These are phyloP conservation scores for Xylaria sp. DNA, from an alignment of 2,329 filamentous ascomycete genomes.

Conservation along the genomic window DNA sequence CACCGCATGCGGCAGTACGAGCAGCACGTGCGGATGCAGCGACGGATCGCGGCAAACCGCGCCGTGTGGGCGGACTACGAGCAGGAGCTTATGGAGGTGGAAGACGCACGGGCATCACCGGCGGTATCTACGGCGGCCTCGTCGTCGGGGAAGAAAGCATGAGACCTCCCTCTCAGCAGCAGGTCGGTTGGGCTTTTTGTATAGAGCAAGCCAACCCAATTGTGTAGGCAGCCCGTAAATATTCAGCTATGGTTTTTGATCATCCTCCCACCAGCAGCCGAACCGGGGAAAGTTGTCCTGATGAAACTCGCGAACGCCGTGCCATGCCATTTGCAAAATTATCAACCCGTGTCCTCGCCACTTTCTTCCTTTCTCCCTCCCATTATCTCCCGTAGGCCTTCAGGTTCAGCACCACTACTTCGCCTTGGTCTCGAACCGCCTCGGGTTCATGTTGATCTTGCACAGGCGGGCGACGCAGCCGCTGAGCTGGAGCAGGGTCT, in stretches of 20 bases:
- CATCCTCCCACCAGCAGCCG: constrained; percentile 14
- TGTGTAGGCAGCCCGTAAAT: constrained; percentile 24
- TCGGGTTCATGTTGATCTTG: constrained; percentile 95
- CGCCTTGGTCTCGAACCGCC: constrained; percentile 62
- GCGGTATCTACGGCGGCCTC: not conserved
- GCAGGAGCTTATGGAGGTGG: constrained; percentile 56
- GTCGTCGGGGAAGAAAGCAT: constrained; percentile 27
- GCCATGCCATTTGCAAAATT: constrained; percentile 37
- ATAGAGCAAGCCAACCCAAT: not conserved
- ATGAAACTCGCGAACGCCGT: constrained; percentile 34
- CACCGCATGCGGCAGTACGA: constrained; percentile 68
- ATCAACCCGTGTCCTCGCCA: constrained; percentile 3
- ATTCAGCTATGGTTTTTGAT: constrained; percentile 15
- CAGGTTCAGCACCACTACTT: constrained; percentile 11
- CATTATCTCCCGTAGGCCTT: too few relatives aligned
- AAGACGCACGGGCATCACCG: constrained; percentile 35
- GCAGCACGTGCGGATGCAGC: constrained; percentile 64
- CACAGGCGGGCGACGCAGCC: constrained; percentile 89
- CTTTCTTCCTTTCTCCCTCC: not conserved
- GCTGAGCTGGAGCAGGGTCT: constrained; percentile 90
- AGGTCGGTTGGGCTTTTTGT: constrained; percentile 1
- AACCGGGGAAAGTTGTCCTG: constrained; percentile 9
- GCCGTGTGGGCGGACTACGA: constrained; percentile 72
- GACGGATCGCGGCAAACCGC: constrained; percentile 64
- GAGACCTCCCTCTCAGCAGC: constrained; percentile 10